These are phyloP conservation scores for Gynochthodes officinalis DNA, from an alignment of 257 asterid species.

Conservation along the genomic window DNA sequence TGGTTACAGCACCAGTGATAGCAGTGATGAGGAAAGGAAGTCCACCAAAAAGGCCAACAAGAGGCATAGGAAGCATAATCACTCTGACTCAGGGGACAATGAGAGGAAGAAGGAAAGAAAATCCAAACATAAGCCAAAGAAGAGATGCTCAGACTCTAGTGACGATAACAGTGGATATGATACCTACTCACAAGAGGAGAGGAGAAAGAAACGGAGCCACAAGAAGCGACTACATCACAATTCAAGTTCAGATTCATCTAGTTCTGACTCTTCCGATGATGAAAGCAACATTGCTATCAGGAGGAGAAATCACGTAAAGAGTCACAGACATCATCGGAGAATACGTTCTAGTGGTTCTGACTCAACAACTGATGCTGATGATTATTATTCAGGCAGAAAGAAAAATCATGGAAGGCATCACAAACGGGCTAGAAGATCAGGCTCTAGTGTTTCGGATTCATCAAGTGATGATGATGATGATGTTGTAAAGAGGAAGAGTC, in stretches of 20 bases:
- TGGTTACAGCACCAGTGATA: constrained; percentile 37
- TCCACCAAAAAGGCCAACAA: constrained; percentile 47
- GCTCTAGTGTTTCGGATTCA: constrained; percentile 34
- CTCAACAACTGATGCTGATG: constrained; percentile 36
- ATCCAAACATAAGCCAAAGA: constrained; percentile 53
- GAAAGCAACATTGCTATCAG: constrained; percentile 24
- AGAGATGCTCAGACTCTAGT: constrained; percentile 40
- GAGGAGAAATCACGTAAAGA: constrained; percentile 29
- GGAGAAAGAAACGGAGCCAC: constrained; percentile 45
- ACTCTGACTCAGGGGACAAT: constrained; percentile 48
- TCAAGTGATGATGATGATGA: constrained; percentile 46
- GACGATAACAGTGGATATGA: constrained; percentile 45
- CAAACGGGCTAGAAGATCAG: constrained; percentile 33
- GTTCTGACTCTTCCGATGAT: constrained; percentile 37
- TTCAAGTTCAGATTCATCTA: constrained; percentile 38
- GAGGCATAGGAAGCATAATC: constrained; percentile 54
- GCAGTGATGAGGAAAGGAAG: constrained; percentile 41
- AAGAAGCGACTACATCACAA: constrained; percentile 41
- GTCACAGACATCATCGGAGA: constrained; percentile 32
- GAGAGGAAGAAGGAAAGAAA: constrained; percentile 57
- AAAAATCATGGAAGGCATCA: constrained; percentile 39
- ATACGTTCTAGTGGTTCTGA: constrained; percentile 35
- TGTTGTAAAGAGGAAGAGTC: constrained; percentile 28
- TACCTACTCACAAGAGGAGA: constrained; percentile 43
- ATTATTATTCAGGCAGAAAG: constrained; percentile 31